Conservation (phyloP, 2,329 filamentous ascomycete species). For the Cordyceps farinosa region DNA sequence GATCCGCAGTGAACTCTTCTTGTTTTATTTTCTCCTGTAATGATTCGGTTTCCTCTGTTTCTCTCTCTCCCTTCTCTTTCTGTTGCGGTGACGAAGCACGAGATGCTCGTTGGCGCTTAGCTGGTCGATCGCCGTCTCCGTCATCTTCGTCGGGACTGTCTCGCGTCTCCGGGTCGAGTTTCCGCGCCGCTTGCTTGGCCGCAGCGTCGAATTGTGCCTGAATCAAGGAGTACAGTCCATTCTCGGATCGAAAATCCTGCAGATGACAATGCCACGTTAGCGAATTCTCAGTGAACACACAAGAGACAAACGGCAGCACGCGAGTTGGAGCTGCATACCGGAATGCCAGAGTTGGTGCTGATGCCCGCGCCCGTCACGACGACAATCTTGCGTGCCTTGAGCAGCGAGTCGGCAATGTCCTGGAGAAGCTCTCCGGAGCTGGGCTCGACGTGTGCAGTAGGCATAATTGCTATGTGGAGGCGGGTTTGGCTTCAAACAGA, state of each 20-base stretch:
- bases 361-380: slow-evolving; percentile 71
- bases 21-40: neutral
- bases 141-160: slow-evolving; percentile 25
- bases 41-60: neutral
- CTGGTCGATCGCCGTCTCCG: neutral
- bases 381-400: slow-evolving; percentile 65
- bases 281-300: neutral
- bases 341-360: slow-evolving; percentile 72
- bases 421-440: slow-evolving; percentile 55
- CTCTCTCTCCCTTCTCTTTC: neutral
- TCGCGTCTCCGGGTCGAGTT: slow-evolving; percentile 19
- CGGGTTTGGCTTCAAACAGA: neutral
- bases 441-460: slow-evolving; percentile 53
- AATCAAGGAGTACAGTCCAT: slow-evolving; percentile 69
- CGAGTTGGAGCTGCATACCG: slow-evolving; percentile 42
- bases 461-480: slow-evolving; percentile 43
- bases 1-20: neutral
- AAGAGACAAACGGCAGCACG: neutral
- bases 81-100: neutral
- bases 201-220: slow-evolving; percentile 62
- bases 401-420: slow-evolving; percentile 60
- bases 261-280: slow-evolving; percentile 20
- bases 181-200: slow-evolving; percentile 35
- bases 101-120: slow-evolving; percentile 18
- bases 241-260: slow-evolving; percentile 68